phyloP scores from a whole-genome alignment of 2,329 filamentous ascomycete species.

The Pestalotiopsis sp. region DNA sequence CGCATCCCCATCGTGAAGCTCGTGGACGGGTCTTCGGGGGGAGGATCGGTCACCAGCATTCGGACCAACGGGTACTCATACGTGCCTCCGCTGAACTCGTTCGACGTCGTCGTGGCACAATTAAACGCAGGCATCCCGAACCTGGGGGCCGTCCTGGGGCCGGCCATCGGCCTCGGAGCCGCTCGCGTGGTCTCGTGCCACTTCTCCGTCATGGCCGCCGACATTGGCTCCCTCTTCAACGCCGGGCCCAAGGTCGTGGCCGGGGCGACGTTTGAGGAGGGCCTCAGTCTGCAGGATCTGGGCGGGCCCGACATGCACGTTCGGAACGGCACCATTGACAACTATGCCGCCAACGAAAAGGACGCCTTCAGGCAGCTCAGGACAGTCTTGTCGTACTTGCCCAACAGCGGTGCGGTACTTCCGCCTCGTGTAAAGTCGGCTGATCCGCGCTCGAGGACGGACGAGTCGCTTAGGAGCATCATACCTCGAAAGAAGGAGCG shows the following conservation, averaged over 20 bases:
- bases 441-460: constrained; percentile 53
- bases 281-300: constrained; percentile 57
- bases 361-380: constrained; percentile 64
- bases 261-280: constrained; percentile 66
- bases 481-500: constrained; percentile 59
- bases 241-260: constrained; percentile 66
- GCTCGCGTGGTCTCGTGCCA: constrained; percentile 64
- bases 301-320: constrained; percentile 65
- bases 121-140: constrained; percentile 67
- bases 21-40: constrained; percentile 65
- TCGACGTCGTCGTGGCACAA: constrained; percentile 56
- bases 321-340: constrained; percentile 68
- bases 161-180: constrained; percentile 65
- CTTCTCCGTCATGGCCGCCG: constrained; percentile 67
- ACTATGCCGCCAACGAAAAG: constrained; percentile 61
- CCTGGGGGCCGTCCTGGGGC: constrained; percentile 63
- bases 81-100: constrained; percentile 58
- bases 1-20: constrained; percentile 65
- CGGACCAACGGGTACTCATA: constrained; percentile 58
- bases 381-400: constrained; percentile 58
- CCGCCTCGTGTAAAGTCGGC: constrained; percentile 49
- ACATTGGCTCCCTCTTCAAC: constrained; percentile 65
- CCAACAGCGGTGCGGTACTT: constrained; percentile 56
- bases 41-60: constrained; percentile 64
- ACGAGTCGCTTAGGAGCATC: constrained; percentile 52